These are phyloP conservation scores for Gigaspora rosea DNA, from an alignment of 192 early-diverging fungal genomes.

Conservation along the genomic window DNA sequence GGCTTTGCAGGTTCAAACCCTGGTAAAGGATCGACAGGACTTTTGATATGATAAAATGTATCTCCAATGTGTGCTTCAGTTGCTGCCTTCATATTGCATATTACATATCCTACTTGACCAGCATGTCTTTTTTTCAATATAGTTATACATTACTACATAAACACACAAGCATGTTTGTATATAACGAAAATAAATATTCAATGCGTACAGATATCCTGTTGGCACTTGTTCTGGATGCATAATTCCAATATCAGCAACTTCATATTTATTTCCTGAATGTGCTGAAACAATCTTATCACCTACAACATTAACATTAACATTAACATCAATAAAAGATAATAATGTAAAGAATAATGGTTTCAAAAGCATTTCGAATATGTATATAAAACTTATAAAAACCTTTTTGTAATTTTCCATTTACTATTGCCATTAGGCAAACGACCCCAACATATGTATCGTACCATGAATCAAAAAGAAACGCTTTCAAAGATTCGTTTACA, in stretches of 20 bases:
- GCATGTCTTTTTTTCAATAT: conserved; percentile 44
- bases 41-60: conserved; percentile 79
- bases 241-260: conserved; percentile 88
- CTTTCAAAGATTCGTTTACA: conserved; percentile 70
- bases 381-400: conserved; percentile 40
- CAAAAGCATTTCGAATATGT: not conserved
- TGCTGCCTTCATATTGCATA: conserved; percentile 90
- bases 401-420: conserved; percentile 79
- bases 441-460: conserved; percentile 97
- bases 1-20: conserved; percentile 95
- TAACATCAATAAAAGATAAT: not conserved
- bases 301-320: not conserved
- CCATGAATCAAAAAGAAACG: conserved; percentile 96
- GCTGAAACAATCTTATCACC: conserved; percentile 84
- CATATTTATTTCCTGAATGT: conserved; percentile 79
- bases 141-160: not conserved
- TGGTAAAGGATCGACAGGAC: conserved; percentile 71
- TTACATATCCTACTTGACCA: conserved; percentile 90
- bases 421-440: conserved; percentile 89
- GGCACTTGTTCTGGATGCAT: conserved; percentile 90
- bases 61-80: conserved; percentile 94
- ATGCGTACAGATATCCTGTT: conserved; percentile 57
- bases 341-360: not conserved
- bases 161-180: not conserved
- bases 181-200: not conserved